phyloP scores from a whole-genome alignment of 345 rosid genomes.

The Clausena lansium region DNA sequence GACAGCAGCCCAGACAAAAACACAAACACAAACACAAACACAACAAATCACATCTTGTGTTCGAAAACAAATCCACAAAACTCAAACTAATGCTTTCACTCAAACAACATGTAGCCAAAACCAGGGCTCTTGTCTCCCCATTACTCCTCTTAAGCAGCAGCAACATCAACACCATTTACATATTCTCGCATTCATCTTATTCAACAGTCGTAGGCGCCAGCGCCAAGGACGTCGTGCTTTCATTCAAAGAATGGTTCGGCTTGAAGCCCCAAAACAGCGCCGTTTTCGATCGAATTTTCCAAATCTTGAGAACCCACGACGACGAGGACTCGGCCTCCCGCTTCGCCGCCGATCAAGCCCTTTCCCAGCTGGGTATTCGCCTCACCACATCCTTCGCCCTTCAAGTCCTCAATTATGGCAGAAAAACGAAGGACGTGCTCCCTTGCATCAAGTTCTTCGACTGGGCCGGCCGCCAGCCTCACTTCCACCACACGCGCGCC shows the following conservation, averaged over 20 bases:
- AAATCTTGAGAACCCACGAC: slow-evolving; percentile 29
- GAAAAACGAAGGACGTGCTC: slow-evolving; percentile 37
- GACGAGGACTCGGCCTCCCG: slow-evolving; percentile 25
- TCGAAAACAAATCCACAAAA: background rate
- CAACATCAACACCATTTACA: background rate
- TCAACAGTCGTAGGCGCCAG: background rate
- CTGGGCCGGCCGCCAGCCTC: slow-evolving; percentile 80
- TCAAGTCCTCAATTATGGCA: slow-evolving; percentile 51
- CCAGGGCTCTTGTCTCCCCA: background rate
- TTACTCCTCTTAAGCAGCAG: background rate
- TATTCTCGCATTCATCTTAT: background rate
- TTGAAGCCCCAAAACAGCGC: slow-evolving; percentile 20
- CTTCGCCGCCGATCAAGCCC: slow-evolving; percentile 28
- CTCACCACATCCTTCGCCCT: slow-evolving; percentile 58
- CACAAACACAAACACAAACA: background rate
- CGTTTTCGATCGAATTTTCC: slow-evolving; percentile 42
- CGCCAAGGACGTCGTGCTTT: slow-evolving; percentile 36
- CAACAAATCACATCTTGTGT: background rate
- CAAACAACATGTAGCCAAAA: background rate
- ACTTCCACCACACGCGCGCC: slow-evolving; percentile 58
- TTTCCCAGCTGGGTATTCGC: slow-evolving; percentile 47
- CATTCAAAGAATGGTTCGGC: slow-evolving; percentile 62
- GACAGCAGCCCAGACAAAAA: background rate
- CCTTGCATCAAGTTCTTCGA: slow-evolving; percentile 85
- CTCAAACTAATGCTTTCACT: background rate